Base-by-base conservation (phyloP, 1,284 basidiomycete species). In the Blastosporella zonata region DNA sequence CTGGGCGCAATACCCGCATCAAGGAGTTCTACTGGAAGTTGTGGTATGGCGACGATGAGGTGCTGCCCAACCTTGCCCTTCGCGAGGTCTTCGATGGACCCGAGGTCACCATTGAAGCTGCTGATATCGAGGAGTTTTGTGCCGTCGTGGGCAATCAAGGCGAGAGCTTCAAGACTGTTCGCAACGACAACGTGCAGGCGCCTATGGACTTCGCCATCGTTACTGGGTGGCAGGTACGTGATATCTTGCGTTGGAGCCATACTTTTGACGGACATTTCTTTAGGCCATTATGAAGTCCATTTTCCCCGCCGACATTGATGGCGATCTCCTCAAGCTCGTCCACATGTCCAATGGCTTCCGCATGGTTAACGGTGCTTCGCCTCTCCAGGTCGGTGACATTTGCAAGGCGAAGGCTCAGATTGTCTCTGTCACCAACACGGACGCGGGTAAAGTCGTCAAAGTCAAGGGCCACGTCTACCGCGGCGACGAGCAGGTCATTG, bases 171-270 rank as follows among this genome's bases (percentile, higher is more conserved):
- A 92, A 94, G 78, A 75, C 79, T 21, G 82, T 73, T 4, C 79
- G 91, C 45, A 83, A 76, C 47, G 78, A 83, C 39, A 75, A 72
- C 25, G 81, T 92, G 28, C 82, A 87, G 61, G 92, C 93, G 0
- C 96, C 96, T 0, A 97, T 99, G 93, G 97, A 99, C 74, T 98
- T 97, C 64, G 93, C 94, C 47, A 99, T 99, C 63, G 95, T 98
- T 51, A 89, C 94, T 41, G 94, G 95, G 37, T 98, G 96, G 95
- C 85, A 93, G 84, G 91, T 91, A 63, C 57, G 39, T 59, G n/a
- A 43, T 47, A 28, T 22, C 17, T 38, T 31, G 38, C 17, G 27
- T 23, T 27, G 23, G 6, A 9, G 13, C n/a, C 23, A 15, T 13
- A 10, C 33, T 12, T 27, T 31, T 39, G 9, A 42, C 21, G 33